Evolutionary conservation across 1,284 basidiomycete genomes (phyloP).

Genomic region (Anthracocystis panici-leucophaei): DNA sequence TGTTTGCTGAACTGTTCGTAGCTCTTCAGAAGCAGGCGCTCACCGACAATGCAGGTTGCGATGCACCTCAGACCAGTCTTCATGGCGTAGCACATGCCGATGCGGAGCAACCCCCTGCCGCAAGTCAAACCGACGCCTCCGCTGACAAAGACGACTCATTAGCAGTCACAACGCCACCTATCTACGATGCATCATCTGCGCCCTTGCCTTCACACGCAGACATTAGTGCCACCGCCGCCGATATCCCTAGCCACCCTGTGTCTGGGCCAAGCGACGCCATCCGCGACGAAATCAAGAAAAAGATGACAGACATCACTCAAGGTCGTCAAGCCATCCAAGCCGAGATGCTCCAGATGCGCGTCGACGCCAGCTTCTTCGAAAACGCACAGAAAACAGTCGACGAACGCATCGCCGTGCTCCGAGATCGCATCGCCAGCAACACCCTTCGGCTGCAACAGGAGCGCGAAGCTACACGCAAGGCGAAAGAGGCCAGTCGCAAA

Average conservation of each 20-base stretch:
- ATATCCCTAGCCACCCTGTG: constrained; percentile 3
- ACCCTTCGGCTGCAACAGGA: constrained; percentile 34
- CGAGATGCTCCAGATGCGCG: constrained; percentile 51
- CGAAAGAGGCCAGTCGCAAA: constrained; percentile 32
- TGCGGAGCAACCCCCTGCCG: neutral
- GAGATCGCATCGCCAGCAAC: constrained; percentile 39
- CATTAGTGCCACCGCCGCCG: neutral
- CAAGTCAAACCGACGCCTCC: neutral
- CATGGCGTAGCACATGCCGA: neutral
- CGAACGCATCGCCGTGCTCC: constrained; percentile 41
- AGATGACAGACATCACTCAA: constrained; percentile 40
- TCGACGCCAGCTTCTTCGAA: constrained; percentile 51
- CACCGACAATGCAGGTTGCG: constrained; percentile 19
- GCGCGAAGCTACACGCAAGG: constrained; percentile 43
- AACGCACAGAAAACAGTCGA: constrained; percentile 51
- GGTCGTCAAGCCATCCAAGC: constrained; percentile 43
- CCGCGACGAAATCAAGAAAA: constrained; percentile 40
- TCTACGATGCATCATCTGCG: neutral
- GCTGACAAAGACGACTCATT: neutral
- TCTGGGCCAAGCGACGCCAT: constrained; percentile 34
- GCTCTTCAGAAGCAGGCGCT: constrained; percentile 51
- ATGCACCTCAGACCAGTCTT: constrained; percentile 7
- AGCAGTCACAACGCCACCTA: neutral
- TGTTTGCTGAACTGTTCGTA: constrained; percentile 51
- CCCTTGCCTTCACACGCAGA: neutral